A percentile compares a stretch with the other conserved stretches of the same genome.
These are phyloP conservation scores for Rhododendron henanense DNA, from an alignment of 148 eudicot genomes.

Conservation along the genomic window DNA sequence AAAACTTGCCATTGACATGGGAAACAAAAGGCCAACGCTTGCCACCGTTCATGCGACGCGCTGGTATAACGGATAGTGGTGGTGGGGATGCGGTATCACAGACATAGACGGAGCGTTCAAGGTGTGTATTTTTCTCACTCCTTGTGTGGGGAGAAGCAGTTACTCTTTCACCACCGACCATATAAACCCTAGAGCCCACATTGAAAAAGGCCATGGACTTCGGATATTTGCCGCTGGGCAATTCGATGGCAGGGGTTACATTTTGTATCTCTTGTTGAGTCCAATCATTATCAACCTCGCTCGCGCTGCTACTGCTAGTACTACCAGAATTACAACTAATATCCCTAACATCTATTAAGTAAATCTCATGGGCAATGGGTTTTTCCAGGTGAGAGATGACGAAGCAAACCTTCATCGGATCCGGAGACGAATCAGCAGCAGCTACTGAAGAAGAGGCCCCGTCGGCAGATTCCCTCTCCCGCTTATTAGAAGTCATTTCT, in stretches of 20 bases:
- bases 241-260: not conserved
- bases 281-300: not conserved
- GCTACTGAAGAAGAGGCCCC: too few species aligned
- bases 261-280: not conserved
- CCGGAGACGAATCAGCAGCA: not conserved
- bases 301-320: not conserved
- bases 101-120: not conserved
- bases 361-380: not conserved
- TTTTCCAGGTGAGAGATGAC: not conserved
- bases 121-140: not conserved
- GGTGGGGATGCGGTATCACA: not conserved
- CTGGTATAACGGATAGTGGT: not conserved
- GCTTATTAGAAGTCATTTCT: too few species aligned
- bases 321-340: not conserved
- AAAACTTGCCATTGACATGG: not conserved
- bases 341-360: not conserved
- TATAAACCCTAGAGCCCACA: not conserved
- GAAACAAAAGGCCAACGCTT: not conserved
- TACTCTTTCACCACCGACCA: not conserved
- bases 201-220: not conserved
- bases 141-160: not conserved
- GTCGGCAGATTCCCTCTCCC: too few species aligned
- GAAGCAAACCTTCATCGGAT: not conserved
- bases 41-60: not conserved
- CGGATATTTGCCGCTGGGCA: not conserved